Evolutionary conservation across 441 rosid genomes (phyloP).

Genomic region (Arabidopsis hybrid): DNA sequence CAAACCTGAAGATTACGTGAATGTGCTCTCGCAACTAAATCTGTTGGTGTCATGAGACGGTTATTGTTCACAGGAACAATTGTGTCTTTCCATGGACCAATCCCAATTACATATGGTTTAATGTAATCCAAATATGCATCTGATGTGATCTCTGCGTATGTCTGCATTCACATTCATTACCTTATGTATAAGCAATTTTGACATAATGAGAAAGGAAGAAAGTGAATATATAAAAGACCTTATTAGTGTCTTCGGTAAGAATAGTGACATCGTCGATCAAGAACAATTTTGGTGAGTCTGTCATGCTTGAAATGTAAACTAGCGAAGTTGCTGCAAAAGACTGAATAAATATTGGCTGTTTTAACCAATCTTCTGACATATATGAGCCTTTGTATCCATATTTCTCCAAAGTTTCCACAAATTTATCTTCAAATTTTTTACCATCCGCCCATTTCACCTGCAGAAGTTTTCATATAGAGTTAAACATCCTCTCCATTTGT

Average conservation of each 20-base stretch:
- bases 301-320: slow-evolving; percentile 65
- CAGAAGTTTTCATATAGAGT: slow-evolving; percentile 3
- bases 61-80: slow-evolving; percentile 70
- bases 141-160: slow-evolving; percentile 88
- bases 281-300: slow-evolving; percentile 80
- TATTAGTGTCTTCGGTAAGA: slow-evolving; percentile 87
- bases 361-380: slow-evolving; percentile 83
- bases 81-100: slow-evolving; percentile 99
- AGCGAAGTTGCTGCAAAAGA: slow-evolving; percentile 97
- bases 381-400: slow-evolving; percentile 87
- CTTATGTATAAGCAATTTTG: not conserved
- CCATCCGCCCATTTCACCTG: slow-evolving; percentile 92
- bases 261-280: slow-evolving; percentile 75
- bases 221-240: slow-evolving; percentile 53
- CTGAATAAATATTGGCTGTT: slow-evolving; percentile 89
- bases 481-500: not conserved
- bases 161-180: slow-evolving; percentile 54
- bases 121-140: slow-evolving; percentile 77
- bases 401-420: slow-evolving; percentile 71
- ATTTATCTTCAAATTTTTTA: slow-evolving; percentile 74
- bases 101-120: slow-evolving; percentile 80
- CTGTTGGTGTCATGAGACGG: slow-evolving; percentile 71
- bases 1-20: slow-evolving; percentile 80
- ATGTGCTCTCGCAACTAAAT: slow-evolving; percentile 90
- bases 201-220: not conserved